Percentiles rank a stretch among this genome's conserved stretches.
These are phyloP conservation scores for Eucalyptus dawsonii DNA, from an alignment of 345 rosid species.

Conservation along the genomic window DNA sequence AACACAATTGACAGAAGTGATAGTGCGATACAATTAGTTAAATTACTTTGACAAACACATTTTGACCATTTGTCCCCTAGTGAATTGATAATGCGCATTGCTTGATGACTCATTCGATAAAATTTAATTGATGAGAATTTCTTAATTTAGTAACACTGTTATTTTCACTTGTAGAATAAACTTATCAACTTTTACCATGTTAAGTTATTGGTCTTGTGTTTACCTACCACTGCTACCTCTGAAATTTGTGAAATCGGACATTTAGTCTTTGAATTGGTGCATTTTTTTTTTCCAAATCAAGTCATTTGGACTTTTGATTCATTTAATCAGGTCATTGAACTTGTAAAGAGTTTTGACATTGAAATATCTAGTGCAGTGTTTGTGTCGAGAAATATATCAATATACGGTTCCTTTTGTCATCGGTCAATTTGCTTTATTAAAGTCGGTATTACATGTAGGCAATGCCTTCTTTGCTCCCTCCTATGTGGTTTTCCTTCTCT, in stretches of 20 bases:
- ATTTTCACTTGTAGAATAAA: not conserved
- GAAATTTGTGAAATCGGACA: not conserved
- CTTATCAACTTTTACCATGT: not conserved
- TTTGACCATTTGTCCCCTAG: not conserved
- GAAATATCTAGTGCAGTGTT: not conserved
- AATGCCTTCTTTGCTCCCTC: too few relatives aligned
- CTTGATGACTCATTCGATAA: not conserved
- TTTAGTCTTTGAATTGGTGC: not conserved
- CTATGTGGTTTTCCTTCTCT: too few relatives aligned
- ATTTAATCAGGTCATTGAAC: rapidly evolving
- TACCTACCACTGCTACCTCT: not conserved
- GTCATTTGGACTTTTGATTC: not conserved
- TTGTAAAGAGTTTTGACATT: not conserved
- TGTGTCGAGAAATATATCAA: not conserved
- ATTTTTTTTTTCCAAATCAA: not conserved
- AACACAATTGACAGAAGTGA: not conserved
- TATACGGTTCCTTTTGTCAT: not conserved
- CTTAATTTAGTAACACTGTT: not conserved
- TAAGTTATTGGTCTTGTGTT: not conserved
- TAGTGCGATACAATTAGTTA: not conserved
- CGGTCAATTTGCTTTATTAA: not conserved
- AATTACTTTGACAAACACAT: not conserved
- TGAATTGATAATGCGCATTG: not conserved
- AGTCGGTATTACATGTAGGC: not conserved
- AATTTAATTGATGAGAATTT: not conserved